Evolutionary conservation across 1,139 yeast species (phyloP).

Genomic region (Debaryomycetaceae sp.): DNA sequence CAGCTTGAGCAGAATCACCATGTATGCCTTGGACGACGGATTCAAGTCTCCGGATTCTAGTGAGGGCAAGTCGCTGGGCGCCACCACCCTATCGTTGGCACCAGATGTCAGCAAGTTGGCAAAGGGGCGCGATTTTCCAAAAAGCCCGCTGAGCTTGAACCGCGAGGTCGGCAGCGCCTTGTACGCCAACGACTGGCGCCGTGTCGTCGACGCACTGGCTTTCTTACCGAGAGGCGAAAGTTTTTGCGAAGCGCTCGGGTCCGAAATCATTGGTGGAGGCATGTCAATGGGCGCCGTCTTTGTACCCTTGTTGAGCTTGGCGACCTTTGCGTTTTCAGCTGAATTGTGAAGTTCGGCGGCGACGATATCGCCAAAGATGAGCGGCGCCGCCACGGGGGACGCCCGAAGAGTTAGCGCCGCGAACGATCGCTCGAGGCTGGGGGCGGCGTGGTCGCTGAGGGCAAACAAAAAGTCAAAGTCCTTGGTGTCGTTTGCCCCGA

Average conservation of each 20-base stretch:
- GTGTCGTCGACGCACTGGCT: constrained; percentile 6
- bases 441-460: not conserved
- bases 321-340: not conserved
- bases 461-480: constrained; percentile 36
- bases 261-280: not conserved
- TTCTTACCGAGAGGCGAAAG: not conserved
- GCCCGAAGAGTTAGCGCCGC: too few species aligned
- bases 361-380: too few species aligned
- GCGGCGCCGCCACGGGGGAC: too few species aligned
- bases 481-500: constrained; percentile 24
- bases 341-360: not conserved
- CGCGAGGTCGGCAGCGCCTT: constrained; percentile 26
- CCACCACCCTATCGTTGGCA: constrained; percentile 39
- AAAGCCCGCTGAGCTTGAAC: constrained; percentile 34
- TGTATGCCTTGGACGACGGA: constrained; percentile 33
- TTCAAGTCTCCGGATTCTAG: not conserved
- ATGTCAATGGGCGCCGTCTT: not conserved
- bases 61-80: constrained; percentile 51
- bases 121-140: constrained; percentile 29
- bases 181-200: constrained; percentile 33
- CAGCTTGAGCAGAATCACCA: constrained; percentile 43
- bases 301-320: not conserved
- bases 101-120: constrained; percentile 10
- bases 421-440: not conserved
- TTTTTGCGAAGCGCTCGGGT: not conserved